These are phyloP conservation scores for Starmera dryadoides DNA, from an alignment of 805 yeast species.

Conservation along the genomic window DNA sequence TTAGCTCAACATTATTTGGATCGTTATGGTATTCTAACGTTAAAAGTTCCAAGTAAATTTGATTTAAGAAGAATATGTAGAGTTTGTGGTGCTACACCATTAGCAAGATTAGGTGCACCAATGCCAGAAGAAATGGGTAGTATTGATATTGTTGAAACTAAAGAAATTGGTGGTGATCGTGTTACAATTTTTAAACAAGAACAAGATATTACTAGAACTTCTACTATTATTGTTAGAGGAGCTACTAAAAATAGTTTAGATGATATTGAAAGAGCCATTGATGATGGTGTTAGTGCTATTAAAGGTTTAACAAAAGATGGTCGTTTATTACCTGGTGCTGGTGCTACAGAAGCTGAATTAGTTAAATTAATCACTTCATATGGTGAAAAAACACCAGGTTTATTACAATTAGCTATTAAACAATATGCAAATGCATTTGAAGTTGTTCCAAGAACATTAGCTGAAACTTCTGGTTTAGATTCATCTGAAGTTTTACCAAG, in stretches of 20 bases:
- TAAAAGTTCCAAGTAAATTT: slow-evolving; percentile 89
- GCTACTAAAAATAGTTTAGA: slow-evolving; percentile 93
- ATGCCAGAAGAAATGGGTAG: slow-evolving; percentile 90
- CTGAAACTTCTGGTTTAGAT: slow-evolving; percentile 92
- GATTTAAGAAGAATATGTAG: slow-evolving; percentile 90
- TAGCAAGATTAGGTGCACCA: slow-evolving; percentile 92
- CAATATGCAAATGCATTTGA: slow-evolving; percentile 93
- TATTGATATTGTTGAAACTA: slow-evolving; percentile 81
- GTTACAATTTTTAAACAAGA: slow-evolving; percentile 90
- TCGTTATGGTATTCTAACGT: slow-evolving; percentile 75
- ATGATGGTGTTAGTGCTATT: slow-evolving; percentile 90
- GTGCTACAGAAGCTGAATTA: slow-evolving; percentile 87
- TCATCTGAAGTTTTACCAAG: slow-evolving; percentile 84
- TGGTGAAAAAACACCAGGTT: slow-evolving; percentile 93
- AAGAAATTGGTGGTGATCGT: slow-evolving; percentile 95
- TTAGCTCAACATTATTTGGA: slow-evolving; percentile 88
- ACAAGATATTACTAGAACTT: slow-evolving; percentile 58
- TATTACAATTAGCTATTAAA: slow-evolving; percentile 88
- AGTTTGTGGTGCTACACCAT: slow-evolving; percentile 96
- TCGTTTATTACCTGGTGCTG: slow-evolving; percentile 89
- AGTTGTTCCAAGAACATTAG: slow-evolving; percentile 83
- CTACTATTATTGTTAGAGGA: slow-evolving; percentile 91
- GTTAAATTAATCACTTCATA: slow-evolving; percentile 70
- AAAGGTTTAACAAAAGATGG: slow-evolving; percentile 83
- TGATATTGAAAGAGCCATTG: slow-evolving; percentile 94